Evolutionary conservation across 805 yeast species (phyloP), one percentile per base, ranked within the genome.

Genomic region (Cyberlindnera petersonii): DNA sequence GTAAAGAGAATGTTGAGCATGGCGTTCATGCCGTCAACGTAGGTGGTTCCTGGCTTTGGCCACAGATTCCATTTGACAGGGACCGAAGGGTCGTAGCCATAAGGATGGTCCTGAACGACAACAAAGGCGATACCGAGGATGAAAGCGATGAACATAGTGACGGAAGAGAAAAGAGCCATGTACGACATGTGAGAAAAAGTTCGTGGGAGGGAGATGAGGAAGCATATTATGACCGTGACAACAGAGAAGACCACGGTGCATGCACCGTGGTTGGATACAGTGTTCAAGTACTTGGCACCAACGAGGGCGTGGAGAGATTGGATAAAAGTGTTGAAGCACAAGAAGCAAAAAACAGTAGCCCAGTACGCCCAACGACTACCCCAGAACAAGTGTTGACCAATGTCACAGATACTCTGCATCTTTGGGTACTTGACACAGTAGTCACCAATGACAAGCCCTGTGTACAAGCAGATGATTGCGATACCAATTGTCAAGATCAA

Each of bases 251-350:
- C 79, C 33, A 77, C 67, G 4, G 79, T 65, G 49, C 83, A 77
- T 31, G 68, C 56, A n/a, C 69, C 66, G 39, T 69, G 70, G 43
- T 71, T 63, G 4, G 74, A 57, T 20, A 75, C 63, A 15, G 83
- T 76, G 58, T 76, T 77, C 49, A 77, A 63, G 51, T 74, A 77
- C 50, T 72, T 71, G 10, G 82, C 76, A 9, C 82, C 81, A n/a
- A 71, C 75, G 37, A 77, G 56, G 9, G 75, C 79, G 50, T 77
- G 83, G 39, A 77, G 64, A 4, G 77, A 76, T 49, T 75, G 80
- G 44, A 77, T 75, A 44, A 77, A 64, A 11, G 74, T 69, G 57
- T 77, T 77, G 57, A 76, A 75, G 27, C 68, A 58, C 33, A 77
- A 50, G 52, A 77, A 77, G 38, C 77, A 72, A 15, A 62, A 58